Percentiles rank a stretch among this genome's conserved stretches.
Evolutionary conservation across 805 yeast species (phyloP).

Genomic region (Saccharomycopsis schoenii): DNA sequence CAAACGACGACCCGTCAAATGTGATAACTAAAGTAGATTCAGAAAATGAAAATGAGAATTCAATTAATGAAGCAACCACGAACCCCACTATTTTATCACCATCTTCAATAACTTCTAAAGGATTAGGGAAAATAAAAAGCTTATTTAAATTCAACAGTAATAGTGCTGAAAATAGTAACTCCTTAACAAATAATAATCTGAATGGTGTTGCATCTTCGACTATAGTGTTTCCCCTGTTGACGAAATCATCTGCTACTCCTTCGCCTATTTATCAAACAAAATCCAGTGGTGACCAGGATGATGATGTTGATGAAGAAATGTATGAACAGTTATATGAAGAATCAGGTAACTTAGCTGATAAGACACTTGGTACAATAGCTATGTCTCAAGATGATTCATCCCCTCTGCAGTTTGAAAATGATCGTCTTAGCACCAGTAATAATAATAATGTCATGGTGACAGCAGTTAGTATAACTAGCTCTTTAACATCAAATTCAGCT

Average conservation of each 20-base stretch:
- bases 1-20: background rate
- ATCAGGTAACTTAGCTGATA: background rate
- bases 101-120: conserved; percentile 13
- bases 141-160: conserved; percentile 24
- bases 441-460: background rate
- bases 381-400: background rate
- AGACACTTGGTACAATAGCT: background rate
- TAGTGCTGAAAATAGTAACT: conserved; percentile 5
- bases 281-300: background rate
- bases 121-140: conserved; percentile 25
- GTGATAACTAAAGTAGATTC: background rate
- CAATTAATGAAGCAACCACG: conserved; percentile 18
- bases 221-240: conserved; percentile 4
- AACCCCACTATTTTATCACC: background rate
- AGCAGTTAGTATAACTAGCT: conserved; percentile 9
- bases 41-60: background rate
- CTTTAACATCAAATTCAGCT: conserved; percentile 11
- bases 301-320: background rate
- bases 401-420: background rate
- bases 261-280: background rate
- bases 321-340: background rate
- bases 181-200: background rate
- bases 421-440: background rate
- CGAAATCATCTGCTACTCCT: background rate
- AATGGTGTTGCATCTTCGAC: conserved; percentile 2